Conservation (phyloP, 139 green algal species). For the Closterium sp. region DNA sequence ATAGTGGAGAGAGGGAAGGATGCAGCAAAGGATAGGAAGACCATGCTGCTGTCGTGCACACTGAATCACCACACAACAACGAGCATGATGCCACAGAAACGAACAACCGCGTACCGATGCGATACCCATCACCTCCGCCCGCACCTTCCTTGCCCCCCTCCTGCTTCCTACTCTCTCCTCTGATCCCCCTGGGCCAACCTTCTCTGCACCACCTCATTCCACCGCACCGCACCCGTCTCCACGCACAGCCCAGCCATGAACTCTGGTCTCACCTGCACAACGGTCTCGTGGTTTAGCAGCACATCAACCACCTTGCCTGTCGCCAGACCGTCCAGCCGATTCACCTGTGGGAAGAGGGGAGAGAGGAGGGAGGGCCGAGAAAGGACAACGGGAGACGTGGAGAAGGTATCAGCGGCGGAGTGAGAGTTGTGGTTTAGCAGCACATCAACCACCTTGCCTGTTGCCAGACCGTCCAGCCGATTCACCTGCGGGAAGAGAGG, state of each 20-base stretch:
- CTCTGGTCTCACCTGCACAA: constrained; percentile 53
- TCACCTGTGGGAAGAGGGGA: constrained; percentile 58
- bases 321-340: constrained; percentile 83
- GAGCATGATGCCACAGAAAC: no score
- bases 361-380: no score
- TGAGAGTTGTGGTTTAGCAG: constrained; percentile 82
- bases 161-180: background rate
- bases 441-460: constrained; percentile 84
- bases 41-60: no score
- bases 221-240: background rate
- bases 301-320: constrained; percentile 87
- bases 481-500: constrained; percentile 73
- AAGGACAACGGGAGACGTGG: no score
- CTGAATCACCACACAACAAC: no score
- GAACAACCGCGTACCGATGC: no score
- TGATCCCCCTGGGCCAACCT: background rate
- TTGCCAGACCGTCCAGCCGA: constrained; percentile 83
- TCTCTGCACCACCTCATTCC: background rate
- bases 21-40: background rate
- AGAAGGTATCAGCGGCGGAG: no score
- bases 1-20: background rate
- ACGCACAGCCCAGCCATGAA: background rate
- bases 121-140: no score
- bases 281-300: constrained; percentile 91
- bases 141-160: no score